These are phyloP conservation scores for Xanthoceras sorbifolium DNA, from an alignment of 345 rosid species.

Conservation along the genomic window DNA sequence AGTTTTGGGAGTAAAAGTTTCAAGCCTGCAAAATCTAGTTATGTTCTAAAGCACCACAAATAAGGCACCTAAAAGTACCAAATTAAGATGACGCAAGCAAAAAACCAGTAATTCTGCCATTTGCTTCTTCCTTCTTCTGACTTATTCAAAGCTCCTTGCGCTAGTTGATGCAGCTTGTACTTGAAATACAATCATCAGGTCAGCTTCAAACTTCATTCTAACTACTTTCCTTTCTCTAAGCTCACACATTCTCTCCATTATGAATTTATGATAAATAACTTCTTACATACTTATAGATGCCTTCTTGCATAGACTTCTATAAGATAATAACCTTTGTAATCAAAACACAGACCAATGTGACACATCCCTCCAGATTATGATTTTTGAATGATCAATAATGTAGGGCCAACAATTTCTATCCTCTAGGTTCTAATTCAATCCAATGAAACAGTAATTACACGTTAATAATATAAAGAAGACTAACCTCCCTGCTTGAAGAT, in stretches of 20 bases:
- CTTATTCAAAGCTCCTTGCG: neutral
- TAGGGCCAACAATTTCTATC: neutral
- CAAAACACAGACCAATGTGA: neutral
- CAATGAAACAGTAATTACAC: neutral
- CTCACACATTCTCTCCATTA: neutral
- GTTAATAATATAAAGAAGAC: neutral
- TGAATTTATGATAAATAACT: neutral
- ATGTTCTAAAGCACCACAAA: neutral
- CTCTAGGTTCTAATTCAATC: neutral
- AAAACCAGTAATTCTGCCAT: neutral
- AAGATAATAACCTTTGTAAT: neutral
- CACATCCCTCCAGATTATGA: neutral
- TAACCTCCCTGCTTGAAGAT: neutral
- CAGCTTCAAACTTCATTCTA: neutral
- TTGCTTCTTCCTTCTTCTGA: neutral
- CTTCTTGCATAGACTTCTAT: neutral
- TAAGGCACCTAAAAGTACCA: neutral
- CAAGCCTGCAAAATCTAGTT: neutral
- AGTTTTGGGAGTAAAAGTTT: neutral
- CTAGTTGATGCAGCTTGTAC: slow-evolving; percentile 2
- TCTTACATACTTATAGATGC: neutral
- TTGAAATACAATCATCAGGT: neutral
- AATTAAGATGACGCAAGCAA: neutral
- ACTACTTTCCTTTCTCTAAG: slow-evolving; percentile 1
- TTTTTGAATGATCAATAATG: neutral